Percentiles rank a stretch among this genome's conserved stretches.
These are phyloP conservation scores for Daldinia sp. DNA, from an alignment of 2,329 filamentous ascomycete species.

Conservation along the genomic window DNA sequence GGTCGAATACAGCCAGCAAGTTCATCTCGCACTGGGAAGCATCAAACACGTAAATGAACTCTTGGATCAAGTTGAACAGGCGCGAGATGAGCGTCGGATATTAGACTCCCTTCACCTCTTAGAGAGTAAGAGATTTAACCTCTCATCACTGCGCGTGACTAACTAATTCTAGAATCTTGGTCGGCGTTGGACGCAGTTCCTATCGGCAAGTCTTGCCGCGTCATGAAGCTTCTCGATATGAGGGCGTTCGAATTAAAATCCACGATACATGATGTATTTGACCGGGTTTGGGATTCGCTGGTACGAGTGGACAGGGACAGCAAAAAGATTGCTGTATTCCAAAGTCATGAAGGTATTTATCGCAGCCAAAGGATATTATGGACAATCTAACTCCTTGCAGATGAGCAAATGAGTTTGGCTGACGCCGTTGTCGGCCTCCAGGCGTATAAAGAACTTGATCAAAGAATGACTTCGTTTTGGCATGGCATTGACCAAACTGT, in stretches of 20 bases:
- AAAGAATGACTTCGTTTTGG: conserved; percentile 68
- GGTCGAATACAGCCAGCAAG: conserved; percentile 65
- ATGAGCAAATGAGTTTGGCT: conserved; percentile 60
- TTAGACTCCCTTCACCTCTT: conserved; percentile 65
- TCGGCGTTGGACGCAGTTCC: conserved; percentile 66
- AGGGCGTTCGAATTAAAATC: conserved; percentile 72
- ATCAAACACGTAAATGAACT: conserved; percentile 68
- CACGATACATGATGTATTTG: conserved; percentile 71
- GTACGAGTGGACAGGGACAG: conserved; percentile 67
- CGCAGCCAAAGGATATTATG: background rate
- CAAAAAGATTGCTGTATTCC: conserved; percentile 64
- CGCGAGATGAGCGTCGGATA: conserved; percentile 62
- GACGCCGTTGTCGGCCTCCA: conserved; percentile 65
- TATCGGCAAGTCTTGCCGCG: conserved; percentile 67
- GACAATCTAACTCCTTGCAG: conserved; percentile 46
- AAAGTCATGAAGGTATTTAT: conserved; percentile 57
- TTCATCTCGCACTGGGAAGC: conserved; percentile 58
- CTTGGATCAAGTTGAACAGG: conserved; percentile 67
- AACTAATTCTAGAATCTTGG: conserved; percentile 59
- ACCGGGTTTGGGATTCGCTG: conserved; percentile 74
- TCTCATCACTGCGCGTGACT: conserved; percentile 23
- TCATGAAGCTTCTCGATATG: conserved; percentile 70
- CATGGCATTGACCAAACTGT: conserved; percentile 69
- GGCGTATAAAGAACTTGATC: conserved; percentile 68
- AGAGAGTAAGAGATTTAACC: conserved; percentile 55